These are phyloP conservation scores for Smittium mucronatum DNA, from an alignment of 371 early-diverging fungal genomes.

Conservation along the genomic window DNA sequence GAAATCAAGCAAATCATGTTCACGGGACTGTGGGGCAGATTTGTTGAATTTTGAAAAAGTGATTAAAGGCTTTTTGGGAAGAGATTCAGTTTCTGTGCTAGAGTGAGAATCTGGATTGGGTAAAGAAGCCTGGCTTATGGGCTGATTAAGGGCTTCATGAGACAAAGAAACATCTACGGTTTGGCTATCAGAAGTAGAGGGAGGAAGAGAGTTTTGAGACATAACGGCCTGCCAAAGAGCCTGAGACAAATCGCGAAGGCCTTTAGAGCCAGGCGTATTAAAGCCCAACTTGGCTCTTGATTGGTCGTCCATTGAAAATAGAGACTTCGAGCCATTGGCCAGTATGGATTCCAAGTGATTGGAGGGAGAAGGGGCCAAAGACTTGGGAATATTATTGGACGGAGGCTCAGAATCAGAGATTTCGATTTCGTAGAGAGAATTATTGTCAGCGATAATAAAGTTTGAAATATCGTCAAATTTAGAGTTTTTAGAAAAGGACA, in stretches of 20 bases:
- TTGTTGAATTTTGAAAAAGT: not conserved
- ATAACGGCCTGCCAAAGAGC: constrained; percentile 9
- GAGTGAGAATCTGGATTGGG: too few relatives aligned
- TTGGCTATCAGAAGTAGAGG: too few relatives aligned
- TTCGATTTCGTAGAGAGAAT: not conserved
- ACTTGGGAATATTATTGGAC: not conserved
- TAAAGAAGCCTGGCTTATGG: not conserved
- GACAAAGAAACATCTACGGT: too few relatives aligned
- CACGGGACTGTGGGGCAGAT: too few relatives aligned
- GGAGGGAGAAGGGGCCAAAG: too few relatives aligned
- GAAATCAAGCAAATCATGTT: too few relatives aligned
- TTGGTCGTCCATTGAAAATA: not conserved
- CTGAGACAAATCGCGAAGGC: not conserved
- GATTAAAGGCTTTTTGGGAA: not conserved
- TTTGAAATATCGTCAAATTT: not conserved
- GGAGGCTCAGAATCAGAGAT: not conserved
- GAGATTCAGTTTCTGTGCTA: not conserved
- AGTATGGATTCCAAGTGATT: not conserved
- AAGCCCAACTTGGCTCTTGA: not conserved
- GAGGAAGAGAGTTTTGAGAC: not conserved
- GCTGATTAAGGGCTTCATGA: too few relatives aligned
- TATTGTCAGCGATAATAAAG: not conserved
- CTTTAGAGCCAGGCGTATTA: constrained; percentile 3
- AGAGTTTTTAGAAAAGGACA: not conserved
- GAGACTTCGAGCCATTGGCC: not conserved